phyloP scores from a whole-genome alignment of 805 yeast genomes.

The Candida palmyrensis region DNA sequence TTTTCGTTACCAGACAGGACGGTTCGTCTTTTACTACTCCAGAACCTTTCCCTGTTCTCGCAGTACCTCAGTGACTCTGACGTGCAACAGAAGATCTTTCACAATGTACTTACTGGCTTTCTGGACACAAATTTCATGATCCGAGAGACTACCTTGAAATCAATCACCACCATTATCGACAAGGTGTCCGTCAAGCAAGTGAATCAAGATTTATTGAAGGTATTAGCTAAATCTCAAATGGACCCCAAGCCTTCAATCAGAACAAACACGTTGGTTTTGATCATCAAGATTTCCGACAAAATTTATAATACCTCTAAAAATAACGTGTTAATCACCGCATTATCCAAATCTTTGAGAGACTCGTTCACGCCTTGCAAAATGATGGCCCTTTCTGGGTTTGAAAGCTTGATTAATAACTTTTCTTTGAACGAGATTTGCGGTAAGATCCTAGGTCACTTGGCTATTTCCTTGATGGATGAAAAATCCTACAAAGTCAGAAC shows the following conservation, averaged over 20 bases:
- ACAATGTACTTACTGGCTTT: conserved; percentile 71
- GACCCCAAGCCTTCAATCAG: conserved; percentile 75
- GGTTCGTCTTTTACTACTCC: conserved; percentile 65
- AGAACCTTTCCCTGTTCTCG: conserved; percentile 53
- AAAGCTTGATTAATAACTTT: conserved; percentile 58
- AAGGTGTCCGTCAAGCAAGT: conserved; percentile 73
- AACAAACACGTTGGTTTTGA: conserved; percentile 67
- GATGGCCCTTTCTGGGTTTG: conserved; percentile 73
- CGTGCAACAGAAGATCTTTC: conserved; percentile 65
- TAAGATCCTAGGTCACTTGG: conserved; percentile 76
- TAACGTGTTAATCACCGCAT: conserved; percentile 81
- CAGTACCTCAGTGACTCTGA: conserved; percentile 50
- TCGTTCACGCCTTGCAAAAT: conserved; percentile 68
- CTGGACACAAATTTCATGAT: conserved; percentile 79
- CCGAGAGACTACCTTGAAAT: conserved; percentile 72
- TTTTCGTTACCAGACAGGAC: conserved; percentile 72
- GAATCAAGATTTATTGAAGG: conserved; percentile 78
- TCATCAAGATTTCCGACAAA: conserved; percentile 58
- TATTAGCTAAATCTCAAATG: conserved; percentile 75
- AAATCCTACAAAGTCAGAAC: conserved; percentile 58
- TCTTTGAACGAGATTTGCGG: conserved; percentile 72
- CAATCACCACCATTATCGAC: conserved; percentile 55
- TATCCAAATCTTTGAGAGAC: conserved; percentile 77
- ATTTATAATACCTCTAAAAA: conserved; percentile 55
- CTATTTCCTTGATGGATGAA: conserved; percentile 76